Evolutionary conservation across 2,329 filamentous ascomycete species (phyloP), one percentile per base, ranked within the genome.

Genomic region (Dryadomyces quercivorus): DNA sequence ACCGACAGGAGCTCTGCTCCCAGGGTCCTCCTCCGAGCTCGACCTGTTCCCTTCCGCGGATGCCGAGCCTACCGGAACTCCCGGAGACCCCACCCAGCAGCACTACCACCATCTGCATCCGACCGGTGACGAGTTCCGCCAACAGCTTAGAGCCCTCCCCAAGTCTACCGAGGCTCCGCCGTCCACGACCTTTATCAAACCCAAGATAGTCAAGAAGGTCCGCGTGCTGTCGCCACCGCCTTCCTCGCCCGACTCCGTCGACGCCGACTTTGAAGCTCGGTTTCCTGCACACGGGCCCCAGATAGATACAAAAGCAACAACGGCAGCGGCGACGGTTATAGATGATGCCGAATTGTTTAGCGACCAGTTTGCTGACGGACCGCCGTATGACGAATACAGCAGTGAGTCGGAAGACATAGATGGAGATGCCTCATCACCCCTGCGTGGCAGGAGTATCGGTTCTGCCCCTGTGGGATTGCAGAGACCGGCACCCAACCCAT

Each of bases 151-250:
- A 57, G 63, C 60, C 55, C 65, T 61, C 54, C 63, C 58, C 51
- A 67, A 62, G 53, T 63, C 67, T 21, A 59, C 59, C 45, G 64
- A 64, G 22, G 62, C 65, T 46, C 64, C 69, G 55, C 66, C 63
- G 34, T 64, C 57, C 42, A 67, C 63, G 59, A 71, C 61, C 38
- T 67, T 66, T 55, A 63, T 64, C 60, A 75, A 68, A 59, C 64
- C 66, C 44, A 86, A 77, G 71, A 72, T 80, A 43, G 73, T 78
- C 56, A 85, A 86, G 69, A 85, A 80, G 62, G 84, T 87, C 57
- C 80, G 83, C 62, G 77, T 85, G 9, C 75, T 83, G 63, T 83
- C 80, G 45, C 81, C 81, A 51, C 80, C 80, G 56, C 80, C 80
- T 3, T 75, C 81, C 52, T 80, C 80, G 13, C 76, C 78, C 60